Evolutionary conservation across 169 alveolate species (phyloP).

Genomic region (Plasmodium blacklocki): DNA sequence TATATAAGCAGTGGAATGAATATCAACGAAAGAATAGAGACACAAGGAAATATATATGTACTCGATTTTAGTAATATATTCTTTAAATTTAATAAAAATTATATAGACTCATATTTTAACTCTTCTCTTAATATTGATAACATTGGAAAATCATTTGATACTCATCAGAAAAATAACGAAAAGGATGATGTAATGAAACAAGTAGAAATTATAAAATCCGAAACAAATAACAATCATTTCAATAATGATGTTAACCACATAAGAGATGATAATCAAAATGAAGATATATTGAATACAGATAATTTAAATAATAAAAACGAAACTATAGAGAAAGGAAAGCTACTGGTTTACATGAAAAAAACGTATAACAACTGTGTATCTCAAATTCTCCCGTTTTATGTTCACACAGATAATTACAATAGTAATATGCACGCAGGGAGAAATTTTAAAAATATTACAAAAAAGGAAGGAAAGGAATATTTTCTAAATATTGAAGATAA

Average conservation of each 20-base stretch:
- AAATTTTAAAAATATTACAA: constrained; percentile 3
- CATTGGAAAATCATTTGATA: neutral
- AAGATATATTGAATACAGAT: neutral
- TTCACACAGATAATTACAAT: constrained; percentile 19
- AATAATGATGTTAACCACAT: neutral
- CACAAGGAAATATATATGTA: constrained; percentile 60
- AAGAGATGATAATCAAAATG: neutral
- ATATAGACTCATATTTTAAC: neutral
- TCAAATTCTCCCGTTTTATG: constrained; percentile 36
- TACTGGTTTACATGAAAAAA: constrained; percentile 29
- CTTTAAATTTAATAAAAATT: neutral
- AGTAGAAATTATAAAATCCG: neutral
- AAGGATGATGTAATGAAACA: neutral
- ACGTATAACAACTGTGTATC: constrained; percentile 56
- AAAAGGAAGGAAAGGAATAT: neutral
- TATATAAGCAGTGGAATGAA: constrained; percentile 39
- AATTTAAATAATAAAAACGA: neutral
- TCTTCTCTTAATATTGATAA: neutral
- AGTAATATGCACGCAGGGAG: neutral
- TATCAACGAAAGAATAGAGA: constrained; percentile 45
- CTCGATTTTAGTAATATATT: constrained; percentile 33
- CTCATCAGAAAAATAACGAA: neutral
- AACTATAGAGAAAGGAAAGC: constrained; percentile 13
- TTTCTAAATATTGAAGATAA: neutral
- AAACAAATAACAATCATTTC: neutral